Evolutionary conservation across 2,329 filamentous ascomycete species (phyloP), one percentile per base, ranked within the genome.

Genomic region (Dactylonectria estremocensis): DNA sequence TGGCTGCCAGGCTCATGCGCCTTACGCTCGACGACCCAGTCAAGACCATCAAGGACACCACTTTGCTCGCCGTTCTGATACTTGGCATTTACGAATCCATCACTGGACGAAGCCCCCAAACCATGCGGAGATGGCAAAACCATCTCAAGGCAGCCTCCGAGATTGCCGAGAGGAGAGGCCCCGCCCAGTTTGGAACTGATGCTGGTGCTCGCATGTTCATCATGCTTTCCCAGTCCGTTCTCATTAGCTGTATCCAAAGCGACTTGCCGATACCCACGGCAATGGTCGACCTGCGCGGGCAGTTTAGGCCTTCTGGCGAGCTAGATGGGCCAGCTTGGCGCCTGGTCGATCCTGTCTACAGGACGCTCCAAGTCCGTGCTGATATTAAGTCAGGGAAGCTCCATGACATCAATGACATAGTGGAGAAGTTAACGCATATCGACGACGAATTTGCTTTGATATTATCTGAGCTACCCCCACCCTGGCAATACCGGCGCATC

Each of bases 1-100:
- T 82, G 18, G 87, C 87, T 4, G 80, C 89, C 1, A 80, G 80
- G n/a, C 74, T 87, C 54, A 87, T 84, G 8, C 88, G 88, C 58
- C 75, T 78, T 18, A 86, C 87, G 2, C 79, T 89, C n/a, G 77
- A 79, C 52, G 77, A 85, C 59, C 82, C 86, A 1, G 72, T 67
- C 14, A 81, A 85, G 62, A 82, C 80, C 10, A 74, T 82, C 72
- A 85, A 84, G 71, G 85, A 85, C 69, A 85, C 81, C 48, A 89
- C 87, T 0, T 84, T 89, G 82, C 83, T 85, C 35, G 83, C 81
- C 1, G 83, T 89, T 16, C 80, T 89, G 53, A 84, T 89, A 52
- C 80, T 89, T 6, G 84, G 86, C 49, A 84, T 87, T 5, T 89
- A 86, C 69, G 87, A 89, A 75, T 86, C 85, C 71, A 80, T 89